phyloP scores from a whole-genome alignment of 2,329 filamentous ascomycete species.

The Curvularia lunata region DNA sequence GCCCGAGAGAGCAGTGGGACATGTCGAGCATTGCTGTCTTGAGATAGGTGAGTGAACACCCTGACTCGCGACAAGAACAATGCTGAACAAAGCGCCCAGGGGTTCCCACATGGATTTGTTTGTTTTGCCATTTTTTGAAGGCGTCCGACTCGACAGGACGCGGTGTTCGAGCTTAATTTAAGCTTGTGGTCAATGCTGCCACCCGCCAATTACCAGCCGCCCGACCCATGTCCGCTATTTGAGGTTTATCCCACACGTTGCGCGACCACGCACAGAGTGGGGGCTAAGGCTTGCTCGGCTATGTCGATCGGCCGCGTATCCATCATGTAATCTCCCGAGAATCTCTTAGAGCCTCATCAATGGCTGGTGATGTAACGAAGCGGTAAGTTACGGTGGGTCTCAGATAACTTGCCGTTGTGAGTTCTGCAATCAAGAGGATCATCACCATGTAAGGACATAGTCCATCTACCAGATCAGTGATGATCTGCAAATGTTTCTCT shows the following conservation, averaged over 20 bases:
- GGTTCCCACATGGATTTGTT: background rate
- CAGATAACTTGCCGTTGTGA: background rate
- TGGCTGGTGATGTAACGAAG: background rate
- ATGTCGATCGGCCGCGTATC: conserved; percentile 9
- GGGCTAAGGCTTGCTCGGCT: background rate
- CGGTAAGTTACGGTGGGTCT: background rate
- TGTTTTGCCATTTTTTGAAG: background rate
- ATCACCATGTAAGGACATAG: background rate
- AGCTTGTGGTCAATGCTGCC: conserved; percentile 2
- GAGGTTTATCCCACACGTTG: conserved; percentile 6
- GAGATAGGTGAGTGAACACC: background rate
- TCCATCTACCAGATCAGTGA: background rate
- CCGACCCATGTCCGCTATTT: background rate
- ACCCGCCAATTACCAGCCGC: conserved; percentile 2
- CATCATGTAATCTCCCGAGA: conserved; percentile 9
- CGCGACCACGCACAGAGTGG: conserved; percentile 1
- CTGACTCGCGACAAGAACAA: conserved; percentile 7
- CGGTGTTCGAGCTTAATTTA: conserved; percentile 1
- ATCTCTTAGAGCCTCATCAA: background rate
- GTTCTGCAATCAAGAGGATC: background rate
- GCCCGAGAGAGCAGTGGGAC: background rate
- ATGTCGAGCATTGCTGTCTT: background rate
- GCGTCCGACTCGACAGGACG: conserved; percentile 2
- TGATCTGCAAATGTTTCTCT: background rate
- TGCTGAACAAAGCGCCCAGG: conserved; percentile 2